phyloP scores from a whole-genome alignment of 108 stramenopile species.

The Poteriospumella lacustris region DNA sequence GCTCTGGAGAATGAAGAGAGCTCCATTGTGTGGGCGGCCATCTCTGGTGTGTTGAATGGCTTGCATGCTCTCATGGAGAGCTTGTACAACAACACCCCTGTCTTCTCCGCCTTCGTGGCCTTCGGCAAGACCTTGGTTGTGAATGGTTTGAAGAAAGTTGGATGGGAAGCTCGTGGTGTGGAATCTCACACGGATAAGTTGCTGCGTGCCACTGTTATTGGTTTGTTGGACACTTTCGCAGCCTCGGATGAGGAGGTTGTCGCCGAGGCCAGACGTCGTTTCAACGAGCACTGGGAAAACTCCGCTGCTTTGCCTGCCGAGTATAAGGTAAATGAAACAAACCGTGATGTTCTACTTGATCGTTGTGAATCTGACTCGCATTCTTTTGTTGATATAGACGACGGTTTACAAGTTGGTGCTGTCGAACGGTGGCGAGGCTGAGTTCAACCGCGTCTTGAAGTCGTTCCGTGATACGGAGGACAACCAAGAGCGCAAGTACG shows the following conservation, averaged over 20 bases:
- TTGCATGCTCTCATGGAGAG: conserved; percentile 30
- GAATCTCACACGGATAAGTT: conserved; percentile 78
- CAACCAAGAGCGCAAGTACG: conserved; percentile 73
- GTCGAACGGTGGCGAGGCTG: conserved; percentile 67
- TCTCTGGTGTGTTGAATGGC: conserved; percentile 67
- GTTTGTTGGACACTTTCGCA: conserved; percentile 66
- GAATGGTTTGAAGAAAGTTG: conserved; percentile 59
- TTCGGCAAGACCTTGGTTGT: conserved; percentile 62
- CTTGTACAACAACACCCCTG: neutral
- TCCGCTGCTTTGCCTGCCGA: conserved; percentile 69
- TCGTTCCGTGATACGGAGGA: conserved; percentile 64
- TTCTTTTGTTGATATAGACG: too few species aligned
- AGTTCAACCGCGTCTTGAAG: conserved; percentile 69
- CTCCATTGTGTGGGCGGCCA: conserved; percentile 75
- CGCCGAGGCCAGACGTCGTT: conserved; percentile 69
- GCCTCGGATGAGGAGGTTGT: conserved; percentile 66
- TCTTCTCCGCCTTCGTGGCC: conserved; percentile 57
- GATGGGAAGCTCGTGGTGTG: conserved; percentile 69
- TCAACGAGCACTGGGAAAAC: conserved; percentile 63
- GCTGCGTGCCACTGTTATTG: conserved; percentile 74
- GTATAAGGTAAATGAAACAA: conserved; percentile 50
- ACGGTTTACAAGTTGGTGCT: conserved; percentile 80
- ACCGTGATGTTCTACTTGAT: neutral
- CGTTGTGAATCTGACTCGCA: too few species aligned
- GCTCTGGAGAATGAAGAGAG: conserved; percentile 72